Evolutionary conservation across 352 stramenopile genomes (phyloP).

Genomic region (Globisporangium heterothallicum): DNA sequence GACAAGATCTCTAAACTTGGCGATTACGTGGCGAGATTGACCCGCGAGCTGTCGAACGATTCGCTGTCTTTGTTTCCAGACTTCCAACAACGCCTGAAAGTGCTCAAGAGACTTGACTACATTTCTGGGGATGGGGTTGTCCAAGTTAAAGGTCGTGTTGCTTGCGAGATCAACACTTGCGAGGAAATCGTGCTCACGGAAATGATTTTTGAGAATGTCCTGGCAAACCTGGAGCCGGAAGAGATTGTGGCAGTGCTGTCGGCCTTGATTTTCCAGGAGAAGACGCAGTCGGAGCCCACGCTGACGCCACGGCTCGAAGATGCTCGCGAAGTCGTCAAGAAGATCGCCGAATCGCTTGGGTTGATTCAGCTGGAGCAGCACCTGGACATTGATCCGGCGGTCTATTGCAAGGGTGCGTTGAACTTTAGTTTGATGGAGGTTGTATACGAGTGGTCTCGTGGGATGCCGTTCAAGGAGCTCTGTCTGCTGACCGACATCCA

Average conservation of each 20-base stretch:
- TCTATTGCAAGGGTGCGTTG: conserved; percentile 89
- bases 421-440: conserved; percentile 95
- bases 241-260: conserved; percentile 96
- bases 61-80: conserved; percentile 95
- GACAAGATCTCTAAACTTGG: conserved; percentile 73
- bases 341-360: conserved; percentile 72
- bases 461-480: conserved; percentile 96
- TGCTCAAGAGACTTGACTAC: conserved; percentile 94
- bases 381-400: conserved; percentile 85
- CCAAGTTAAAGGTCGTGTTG: conserved; percentile 95
- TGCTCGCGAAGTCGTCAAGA: conserved; percentile 86
- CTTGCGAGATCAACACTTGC: conserved; percentile 98
- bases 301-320: conserved; percentile 66
- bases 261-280: conserved; percentile 96
- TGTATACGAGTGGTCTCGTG: conserved; percentile 97
- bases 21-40: conserved; percentile 56
- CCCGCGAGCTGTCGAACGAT: conserved; percentile 76
- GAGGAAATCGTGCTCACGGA: conserved; percentile 98
- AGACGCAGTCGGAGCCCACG: conserved; percentile 71
- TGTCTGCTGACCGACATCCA: conserved; percentile 95
- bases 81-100: conserved; percentile 92
- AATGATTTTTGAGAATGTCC: conserved; percentile 98
- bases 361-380: conserved; percentile 82
- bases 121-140: conserved; percentile 87
- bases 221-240: conserved; percentile 94